Percentiles rank a stretch among this genome's conserved stretches.
Conservation (phyloP, 139 green algal genomes). For the Picochlorum sp. region DNA sequence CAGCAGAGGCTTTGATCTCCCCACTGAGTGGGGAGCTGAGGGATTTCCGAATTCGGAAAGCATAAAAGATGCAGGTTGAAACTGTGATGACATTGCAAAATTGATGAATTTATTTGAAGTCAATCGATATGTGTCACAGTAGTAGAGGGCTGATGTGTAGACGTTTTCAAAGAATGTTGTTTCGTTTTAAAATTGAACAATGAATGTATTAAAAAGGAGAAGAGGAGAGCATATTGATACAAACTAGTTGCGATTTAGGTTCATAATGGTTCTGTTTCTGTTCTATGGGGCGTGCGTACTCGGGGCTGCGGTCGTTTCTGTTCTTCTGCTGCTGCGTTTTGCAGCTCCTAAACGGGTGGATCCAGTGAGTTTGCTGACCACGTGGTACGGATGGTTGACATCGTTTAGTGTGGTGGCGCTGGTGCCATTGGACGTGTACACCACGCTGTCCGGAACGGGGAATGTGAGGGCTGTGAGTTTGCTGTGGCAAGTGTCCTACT, state of each 20-base stretch:
- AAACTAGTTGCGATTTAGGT: not conserved
- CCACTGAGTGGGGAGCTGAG: too few species aligned
- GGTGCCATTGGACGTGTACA: conserved; percentile 73
- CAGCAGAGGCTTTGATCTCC: too few species aligned
- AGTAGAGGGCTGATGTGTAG: too few species aligned
- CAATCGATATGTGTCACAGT: too few species aligned
- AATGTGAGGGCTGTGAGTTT: conserved; percentile 20
- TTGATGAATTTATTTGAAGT: too few species aligned
- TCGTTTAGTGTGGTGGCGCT: conserved; percentile 72
- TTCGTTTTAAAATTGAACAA: too few species aligned
- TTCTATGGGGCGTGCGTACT: not conserved
- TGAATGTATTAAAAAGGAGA: too few species aligned
- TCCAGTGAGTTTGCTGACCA: conserved; percentile 31
- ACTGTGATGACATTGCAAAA: too few species aligned
- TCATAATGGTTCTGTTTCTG: not conserved
- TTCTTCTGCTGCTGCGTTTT: conserved; percentile 26
- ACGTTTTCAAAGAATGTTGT: too few species aligned
- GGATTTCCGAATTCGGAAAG: too few species aligned
- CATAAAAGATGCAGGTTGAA: too few species aligned
- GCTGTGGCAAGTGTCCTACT: conserved; percentile 66
- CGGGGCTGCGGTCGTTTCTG: not conserved
- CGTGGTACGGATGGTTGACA: conserved; percentile 67
- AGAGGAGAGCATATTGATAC: too few species aligned
- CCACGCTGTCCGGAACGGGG: conserved; percentile 16
- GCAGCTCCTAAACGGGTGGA: conserved; percentile 36